Evolutionary conservation across 768 basidiomycete species (phyloP).

Genomic region (Mycena floridula): DNA sequence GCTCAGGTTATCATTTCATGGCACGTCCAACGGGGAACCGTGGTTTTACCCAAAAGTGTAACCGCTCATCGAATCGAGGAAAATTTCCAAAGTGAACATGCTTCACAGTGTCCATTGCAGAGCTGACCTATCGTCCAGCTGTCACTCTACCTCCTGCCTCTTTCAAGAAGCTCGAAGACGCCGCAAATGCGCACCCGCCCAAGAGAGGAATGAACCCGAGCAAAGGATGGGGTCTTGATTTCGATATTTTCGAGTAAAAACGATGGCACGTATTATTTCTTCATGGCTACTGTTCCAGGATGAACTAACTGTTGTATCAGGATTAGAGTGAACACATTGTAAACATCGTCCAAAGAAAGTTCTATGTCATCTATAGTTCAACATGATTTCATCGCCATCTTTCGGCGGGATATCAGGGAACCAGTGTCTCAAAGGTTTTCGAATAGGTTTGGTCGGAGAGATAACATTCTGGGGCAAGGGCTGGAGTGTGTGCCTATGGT

Average conservation of each 20-base stretch:
- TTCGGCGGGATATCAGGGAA: too few relatives aligned
- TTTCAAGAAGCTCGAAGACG: conserved; percentile 40
- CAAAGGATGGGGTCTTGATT: conserved; percentile 49
- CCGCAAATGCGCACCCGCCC: conserved; percentile 47
- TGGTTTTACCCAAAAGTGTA: conserved; percentile 74
- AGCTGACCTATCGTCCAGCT: conserved; percentile 24
- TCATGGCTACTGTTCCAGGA: too few relatives aligned
- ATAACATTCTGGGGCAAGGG: too few relatives aligned
- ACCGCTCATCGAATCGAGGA: conserved; percentile 60
- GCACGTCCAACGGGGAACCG: conserved; percentile 68
- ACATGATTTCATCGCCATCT: too few relatives aligned
- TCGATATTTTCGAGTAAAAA: conserved; percentile 51
- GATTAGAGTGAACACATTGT: too few relatives aligned
- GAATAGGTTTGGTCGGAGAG: too few relatives aligned
- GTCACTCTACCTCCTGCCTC: conserved; percentile 28
- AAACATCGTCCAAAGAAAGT: too few relatives aligned
- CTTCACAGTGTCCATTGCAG: not conserved
- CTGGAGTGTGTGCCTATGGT: too few relatives aligned
- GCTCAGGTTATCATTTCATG: conserved; percentile 71
- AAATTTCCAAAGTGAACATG: conserved; percentile 50
- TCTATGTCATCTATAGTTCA: too few relatives aligned
- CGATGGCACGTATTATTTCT: too few relatives aligned
- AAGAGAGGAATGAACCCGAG: conserved; percentile 53
- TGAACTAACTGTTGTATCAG: too few relatives aligned
- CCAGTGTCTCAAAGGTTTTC: too few relatives aligned